These are phyloP conservation scores for Globisporangium rhizosaccharum DNA, from an alignment of 352 stramenopile species.

Conservation along the genomic window DNA sequence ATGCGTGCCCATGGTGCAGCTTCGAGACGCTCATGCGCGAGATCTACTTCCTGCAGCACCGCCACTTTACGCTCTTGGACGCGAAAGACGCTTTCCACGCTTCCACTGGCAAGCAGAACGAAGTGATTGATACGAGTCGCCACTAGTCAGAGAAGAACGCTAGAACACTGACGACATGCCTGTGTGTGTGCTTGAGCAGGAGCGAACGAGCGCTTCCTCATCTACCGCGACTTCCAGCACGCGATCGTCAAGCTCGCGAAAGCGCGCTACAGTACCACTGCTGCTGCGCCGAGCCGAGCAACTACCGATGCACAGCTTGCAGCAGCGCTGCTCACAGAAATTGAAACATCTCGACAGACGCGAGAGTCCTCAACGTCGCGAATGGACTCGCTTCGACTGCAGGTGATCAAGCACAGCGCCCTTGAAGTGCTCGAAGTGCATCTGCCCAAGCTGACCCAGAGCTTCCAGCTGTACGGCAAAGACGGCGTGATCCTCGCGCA, in stretches of 20 bases:
- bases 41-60: slow-evolving; percentile 66
- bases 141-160: too few species aligned
- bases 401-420: slow-evolving; percentile 39
- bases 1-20: slow-evolving; percentile 1
- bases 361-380: neutral
- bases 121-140: neutral
- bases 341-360: slow-evolving; percentile 5
- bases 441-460: slow-evolving; percentile 36
- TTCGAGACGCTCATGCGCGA: slow-evolving; percentile 35
- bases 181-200: slow-evolving; percentile 11
- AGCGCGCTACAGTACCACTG: neutral
- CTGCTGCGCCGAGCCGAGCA: neutral
- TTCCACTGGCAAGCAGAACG: slow-evolving; percentile 27
- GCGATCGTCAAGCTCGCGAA: slow-evolving; percentile 35
- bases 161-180: neutral
- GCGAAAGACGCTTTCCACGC: slow-evolving; percentile 55
- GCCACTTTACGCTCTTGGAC: slow-evolving; percentile 59
- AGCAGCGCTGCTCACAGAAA: slow-evolving; percentile 26
- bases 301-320: slow-evolving; percentile 22
- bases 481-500: slow-evolving; percentile 15
- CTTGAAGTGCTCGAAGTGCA: slow-evolving; percentile 48
- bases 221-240: slow-evolving; percentile 57
- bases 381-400: slow-evolving; percentile 43
- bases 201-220: slow-evolving; percentile 37
- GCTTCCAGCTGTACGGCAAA: slow-evolving; percentile 55